Conservation (phyloP, 2,329 filamentous ascomycete genomes). For the Sarocladium strictum region DNA sequence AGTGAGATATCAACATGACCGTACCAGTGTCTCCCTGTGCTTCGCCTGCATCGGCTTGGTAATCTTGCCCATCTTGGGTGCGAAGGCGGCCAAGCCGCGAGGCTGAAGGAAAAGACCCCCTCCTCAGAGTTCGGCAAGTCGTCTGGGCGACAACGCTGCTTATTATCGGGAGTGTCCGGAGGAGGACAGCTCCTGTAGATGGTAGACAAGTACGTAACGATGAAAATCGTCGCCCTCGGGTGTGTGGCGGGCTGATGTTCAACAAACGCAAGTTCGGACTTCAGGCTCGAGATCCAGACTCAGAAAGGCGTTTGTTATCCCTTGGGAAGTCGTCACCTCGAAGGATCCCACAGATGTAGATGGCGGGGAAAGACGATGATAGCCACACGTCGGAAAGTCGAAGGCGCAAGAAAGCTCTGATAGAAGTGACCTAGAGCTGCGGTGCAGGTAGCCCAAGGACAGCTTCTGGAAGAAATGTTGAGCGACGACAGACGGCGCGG, state of each 20-base stretch:
- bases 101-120: constrained; percentile 44
- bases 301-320: too few relatives aligned
- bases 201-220: neutral
- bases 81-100: constrained; percentile 54
- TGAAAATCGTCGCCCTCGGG: neutral
- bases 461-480: neutral
- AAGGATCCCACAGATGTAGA: neutral
- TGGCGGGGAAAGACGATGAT: neutral
- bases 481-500: neutral
- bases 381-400: neutral
- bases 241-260: neutral
- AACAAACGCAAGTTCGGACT: neutral
- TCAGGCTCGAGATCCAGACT: neutral
- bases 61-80: constrained; percentile 61
- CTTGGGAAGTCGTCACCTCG: neutral
- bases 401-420: neutral
- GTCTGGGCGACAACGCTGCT: constrained; percentile 35
- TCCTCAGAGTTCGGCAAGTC: constrained; percentile 44
- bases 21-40: constrained; percentile 62
- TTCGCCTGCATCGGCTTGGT: constrained; percentile 61
- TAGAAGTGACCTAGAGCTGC: neutral
- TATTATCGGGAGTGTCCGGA: constrained; percentile 24
- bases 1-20: constrained; percentile 18
- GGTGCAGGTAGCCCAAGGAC: constrained; percentile 7
- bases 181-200: constrained; percentile 2